A percentile compares a stretch with the other conserved stretches of the same genome.
These are phyloP conservation scores for Chloranthus sessilifolius DNA, from an alignment of 164 flowering plant genomes.

Conservation along the genomic window DNA sequence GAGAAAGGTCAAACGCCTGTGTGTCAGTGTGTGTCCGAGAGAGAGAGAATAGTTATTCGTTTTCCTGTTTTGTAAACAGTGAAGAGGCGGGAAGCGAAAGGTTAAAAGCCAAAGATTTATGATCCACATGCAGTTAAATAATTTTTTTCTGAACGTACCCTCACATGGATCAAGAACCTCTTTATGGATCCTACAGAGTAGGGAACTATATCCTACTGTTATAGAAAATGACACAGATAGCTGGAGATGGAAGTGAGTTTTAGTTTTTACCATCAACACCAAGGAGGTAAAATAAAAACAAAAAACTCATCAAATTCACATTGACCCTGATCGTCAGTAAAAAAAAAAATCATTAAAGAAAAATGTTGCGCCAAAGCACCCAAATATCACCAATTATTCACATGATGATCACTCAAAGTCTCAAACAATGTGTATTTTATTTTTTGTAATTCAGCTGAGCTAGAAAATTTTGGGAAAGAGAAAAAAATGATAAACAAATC, in stretches of 20 bases:
- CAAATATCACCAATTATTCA: no score
- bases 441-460: no score
- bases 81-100: background rate
- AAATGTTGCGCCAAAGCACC: no score
- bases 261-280: no score
- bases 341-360: background rate
- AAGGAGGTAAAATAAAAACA: no score
- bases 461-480: no score
- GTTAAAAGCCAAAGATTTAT: slow-evolving; percentile 1
- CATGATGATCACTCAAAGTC: no score
- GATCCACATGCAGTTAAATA: slow-evolving; percentile 1
- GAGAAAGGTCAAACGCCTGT: slow-evolving; percentile 1
- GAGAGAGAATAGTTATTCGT: background rate
- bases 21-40: no score
- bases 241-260: background rate
- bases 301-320: background rate
- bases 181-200: slow-evolving; percentile 5
- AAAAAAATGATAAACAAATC: no score
- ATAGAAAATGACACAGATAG: slow-evolving; percentile 2
- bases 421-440: no score
- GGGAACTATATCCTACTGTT: slow-evolving; percentile 10
- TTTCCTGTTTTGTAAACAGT: background rate
- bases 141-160: slow-evolving; percentile 5
- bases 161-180: slow-evolving; percentile 5
- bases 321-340: background rate